Percentiles rank a stretch among this genome's conserved stretches.
Conservation (phyloP, 306 rosid species). For the Dryas drummondii region DNA sequence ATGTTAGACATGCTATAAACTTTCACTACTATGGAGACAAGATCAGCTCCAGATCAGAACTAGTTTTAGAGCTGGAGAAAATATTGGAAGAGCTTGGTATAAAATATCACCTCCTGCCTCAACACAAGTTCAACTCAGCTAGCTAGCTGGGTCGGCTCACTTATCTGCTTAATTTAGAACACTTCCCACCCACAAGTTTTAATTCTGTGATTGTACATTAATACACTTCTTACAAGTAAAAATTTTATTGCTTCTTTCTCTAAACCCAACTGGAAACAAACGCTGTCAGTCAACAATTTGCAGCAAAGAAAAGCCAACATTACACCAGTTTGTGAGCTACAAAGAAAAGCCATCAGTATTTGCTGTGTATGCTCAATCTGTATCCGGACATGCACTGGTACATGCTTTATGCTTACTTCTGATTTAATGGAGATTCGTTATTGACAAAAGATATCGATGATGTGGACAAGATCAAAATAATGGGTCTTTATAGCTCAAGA, state of each 20-base stretch:
- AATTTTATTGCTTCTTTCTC: too few relatives aligned
- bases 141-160: constrained; percentile 24
- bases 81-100: constrained; percentile 67
- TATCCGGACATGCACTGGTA: too few relatives aligned
- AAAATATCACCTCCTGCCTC: constrained; percentile 68
- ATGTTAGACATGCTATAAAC: constrained; percentile 71
- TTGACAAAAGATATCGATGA: constrained; percentile 58
- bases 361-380: too few relatives aligned
- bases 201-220: background rate
- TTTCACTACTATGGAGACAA: constrained; percentile 68
- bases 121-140: constrained; percentile 53
- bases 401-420: too few relatives aligned
- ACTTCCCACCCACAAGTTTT: constrained; percentile 5
- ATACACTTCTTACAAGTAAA: too few relatives aligned
- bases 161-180: constrained; percentile 7
- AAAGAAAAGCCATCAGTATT: too few relatives aligned
- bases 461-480: constrained; percentile 63
- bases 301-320: too few relatives aligned
- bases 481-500: constrained; percentile 57
- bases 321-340: too few relatives aligned
- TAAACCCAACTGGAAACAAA: too few relatives aligned
- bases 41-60: constrained; percentile 63
- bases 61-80: constrained; percentile 72
- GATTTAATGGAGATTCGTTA: too few relatives aligned
- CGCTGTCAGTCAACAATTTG: background rate